Evolutionary conservation across 140 eudicot species (phyloP), one percentile per base, ranked within the genome.

Genomic region (Senecio squalidus): DNA sequence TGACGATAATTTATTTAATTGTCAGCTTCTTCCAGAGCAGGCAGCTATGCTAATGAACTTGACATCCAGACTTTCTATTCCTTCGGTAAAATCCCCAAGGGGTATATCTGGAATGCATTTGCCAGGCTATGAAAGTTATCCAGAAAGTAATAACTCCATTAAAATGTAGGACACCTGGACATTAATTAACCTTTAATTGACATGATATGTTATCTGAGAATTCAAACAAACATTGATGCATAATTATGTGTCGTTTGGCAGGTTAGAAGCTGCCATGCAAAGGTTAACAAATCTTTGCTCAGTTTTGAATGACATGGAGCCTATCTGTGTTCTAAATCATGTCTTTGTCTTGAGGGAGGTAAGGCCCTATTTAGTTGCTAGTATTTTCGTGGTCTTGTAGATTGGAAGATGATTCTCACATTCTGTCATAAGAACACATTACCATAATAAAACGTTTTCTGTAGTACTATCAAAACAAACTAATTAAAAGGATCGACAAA

Each of bases 231-330:
- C 51, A 24, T 30, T 46, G 38, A 21, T 44, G 59, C n/a, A 25
- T 60, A 28, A n/a, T 24, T 49, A 68, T 55, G 44, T 62, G 17
- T 22, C 17, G 29, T 1, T 68, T 69, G 62, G 55, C 81, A 92
- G 98, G 98, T 76, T 92, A 78, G 99, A 92, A 88, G 99, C 99
- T 68, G 99, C 96, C 48, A 88, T 92, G 99, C 99, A 92, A 78
- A 84, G 99, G 78, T 67, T 88, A 80, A 92, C 99, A 61, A 92
- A 92, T 71, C 95, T 92, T 49, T 92, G 99, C 74, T 92, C 99
- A 1, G 89, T 92, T 58, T 68, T 92, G 59, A 92, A 92, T 64
- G 96, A 92, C 73, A 92, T 92, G 99, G 99, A 92, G 79, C 99
- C 99, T 68, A 92, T 92, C 64, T 92, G 99, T 71, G 99, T 92